These are phyloP conservation scores for Hamigera avellanea DNA, from an alignment of 495 filamentous ascomycete genomes.

Conservation along the genomic window DNA sequence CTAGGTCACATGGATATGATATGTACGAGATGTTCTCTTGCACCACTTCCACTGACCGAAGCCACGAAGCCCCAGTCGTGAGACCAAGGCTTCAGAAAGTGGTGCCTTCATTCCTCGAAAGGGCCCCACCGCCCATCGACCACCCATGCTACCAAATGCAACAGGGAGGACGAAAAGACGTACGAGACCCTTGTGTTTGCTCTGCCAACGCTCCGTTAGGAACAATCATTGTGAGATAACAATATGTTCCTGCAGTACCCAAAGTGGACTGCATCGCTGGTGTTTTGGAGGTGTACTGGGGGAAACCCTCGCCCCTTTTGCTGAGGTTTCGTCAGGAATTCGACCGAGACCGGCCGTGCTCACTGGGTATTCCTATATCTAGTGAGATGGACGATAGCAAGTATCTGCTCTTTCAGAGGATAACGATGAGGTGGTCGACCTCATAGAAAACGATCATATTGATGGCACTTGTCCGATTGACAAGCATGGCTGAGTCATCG, in stretches of 20 bases:
- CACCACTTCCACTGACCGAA: conserved; percentile 48
- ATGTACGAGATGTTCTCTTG: conserved; percentile 67
- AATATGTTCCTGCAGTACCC: conserved; percentile 54
- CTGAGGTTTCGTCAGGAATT: too few species aligned
- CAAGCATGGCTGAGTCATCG: too few species aligned
- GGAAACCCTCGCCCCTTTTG: too few species aligned
- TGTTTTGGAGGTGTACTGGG: neutral
- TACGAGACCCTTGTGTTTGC: conserved; percentile 19
- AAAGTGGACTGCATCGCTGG: conserved; percentile 60
- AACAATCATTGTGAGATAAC: conserved; percentile 33
- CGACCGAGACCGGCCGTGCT: too few species aligned
- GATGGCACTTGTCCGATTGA: too few species aligned
- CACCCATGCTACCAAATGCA: conserved; percentile 1
- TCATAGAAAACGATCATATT: too few species aligned
- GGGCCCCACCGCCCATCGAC: conserved; percentile 9
- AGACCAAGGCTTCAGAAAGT: conserved; percentile 31
- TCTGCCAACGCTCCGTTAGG: conserved; percentile 76
- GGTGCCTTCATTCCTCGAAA: conserved; percentile 56
- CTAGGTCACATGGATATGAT: neutral
- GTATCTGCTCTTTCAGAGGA: too few species aligned
- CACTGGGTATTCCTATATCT: too few species aligned
- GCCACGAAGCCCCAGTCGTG: conserved; percentile 20
- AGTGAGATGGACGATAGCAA: too few species aligned
- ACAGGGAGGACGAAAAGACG: conserved; percentile 11
- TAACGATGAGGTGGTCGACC: too few species aligned